A percentile compares a stretch with the other conserved stretches of the same genome.
phyloP scores from a whole-genome alignment of 495 filamentous ascomycete species.

The Aspergillus taichungensis region DNA sequence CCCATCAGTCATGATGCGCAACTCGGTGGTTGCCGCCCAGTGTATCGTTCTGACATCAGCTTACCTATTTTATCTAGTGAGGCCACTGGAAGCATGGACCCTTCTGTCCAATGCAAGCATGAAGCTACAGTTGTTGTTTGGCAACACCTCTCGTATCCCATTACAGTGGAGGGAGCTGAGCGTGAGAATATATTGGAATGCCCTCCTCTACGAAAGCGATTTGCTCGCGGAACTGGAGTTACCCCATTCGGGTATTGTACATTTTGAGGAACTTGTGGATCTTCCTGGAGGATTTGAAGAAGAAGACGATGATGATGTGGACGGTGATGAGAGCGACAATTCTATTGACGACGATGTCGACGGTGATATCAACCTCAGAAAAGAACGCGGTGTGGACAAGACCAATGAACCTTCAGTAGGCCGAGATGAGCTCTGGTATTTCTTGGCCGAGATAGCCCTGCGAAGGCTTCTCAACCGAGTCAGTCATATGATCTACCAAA shows the following conservation, averaged over 20 bases:
- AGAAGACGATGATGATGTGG: conserved; percentile 30
- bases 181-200: conserved; percentile 76
- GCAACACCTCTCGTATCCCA: conserved; percentile 59
- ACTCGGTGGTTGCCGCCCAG: conserved; percentile 65
- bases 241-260: conserved; percentile 71
- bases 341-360: conserved; percentile 63
- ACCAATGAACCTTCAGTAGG: conserved; percentile 53
- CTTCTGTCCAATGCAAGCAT: conserved; percentile 68
- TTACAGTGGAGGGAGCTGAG: conserved; percentile 59
- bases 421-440: conserved; percentile 76
- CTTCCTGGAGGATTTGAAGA: conserved; percentile 69
- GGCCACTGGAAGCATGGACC: conserved; percentile 76
- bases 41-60: conserved; percentile 72
- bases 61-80: conserved; percentile 74
- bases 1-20: conserved; percentile 69
- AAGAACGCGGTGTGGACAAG: conserved; percentile 31
- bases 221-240: conserved; percentile 72
- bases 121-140: conserved; percentile 69
- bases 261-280: conserved; percentile 72
- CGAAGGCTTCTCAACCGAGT: conserved; percentile 69
- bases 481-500: conserved; percentile 72
- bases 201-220: conserved; percentile 73
- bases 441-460: conserved; percentile 71
- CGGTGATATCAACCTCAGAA: conserved; percentile 65
- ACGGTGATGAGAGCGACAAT: conserved; percentile 40